Evolutionary conservation across 2,329 filamentous ascomycete species (phyloP), one percentile per base, ranked within the genome.

Genomic region (Aureobasidium sp.): DNA sequence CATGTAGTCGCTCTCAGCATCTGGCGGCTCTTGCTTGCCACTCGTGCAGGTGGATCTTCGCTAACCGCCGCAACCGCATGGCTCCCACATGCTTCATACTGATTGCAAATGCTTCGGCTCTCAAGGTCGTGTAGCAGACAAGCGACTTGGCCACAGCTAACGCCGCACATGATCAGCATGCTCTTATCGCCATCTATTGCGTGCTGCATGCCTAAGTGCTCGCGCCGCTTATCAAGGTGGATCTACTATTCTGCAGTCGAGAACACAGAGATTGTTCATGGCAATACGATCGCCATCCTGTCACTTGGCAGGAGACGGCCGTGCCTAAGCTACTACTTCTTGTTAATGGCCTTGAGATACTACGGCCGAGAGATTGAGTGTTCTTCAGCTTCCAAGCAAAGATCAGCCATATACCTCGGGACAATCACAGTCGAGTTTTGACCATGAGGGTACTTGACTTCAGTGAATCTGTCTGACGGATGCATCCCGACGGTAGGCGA

Each of bases 221-320:
- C 55, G 52, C 52, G 12, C 27, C 5, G 47, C 41, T 47, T 47
- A 47, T 58, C 42, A 47, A 25, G 6, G 29, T 47, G 55, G 31
- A 47, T 37, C 9, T 17, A 7, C 8, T 8, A 14, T 20, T 37
- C 29, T 37, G 20, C 42, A 58, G 42, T 57, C 41, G 31, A 48
- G 29, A 58, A 25, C 29, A 37, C 17, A 14, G 20, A 47, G 20
- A 58, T 17, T 14, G n/a, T 17, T 12, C 20, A 47, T 14, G 8
- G 42, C n/a, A 6, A 47, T 47, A 31, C 25, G 42, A 58, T 48
- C 55, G 42, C 4, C 42, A 29, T 3, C n/a, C 34, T n/a, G 37
- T 42, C 42, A 47, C 55, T 58, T 58, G 42, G 55, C 55, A 48
- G 15, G 15, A 59, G 9, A 41, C n/a, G 56, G 44, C 25, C 31